phyloP scores from a whole-genome alignment of 352 stramenopile species.

The Phytophthora citrophthora region DNA sequence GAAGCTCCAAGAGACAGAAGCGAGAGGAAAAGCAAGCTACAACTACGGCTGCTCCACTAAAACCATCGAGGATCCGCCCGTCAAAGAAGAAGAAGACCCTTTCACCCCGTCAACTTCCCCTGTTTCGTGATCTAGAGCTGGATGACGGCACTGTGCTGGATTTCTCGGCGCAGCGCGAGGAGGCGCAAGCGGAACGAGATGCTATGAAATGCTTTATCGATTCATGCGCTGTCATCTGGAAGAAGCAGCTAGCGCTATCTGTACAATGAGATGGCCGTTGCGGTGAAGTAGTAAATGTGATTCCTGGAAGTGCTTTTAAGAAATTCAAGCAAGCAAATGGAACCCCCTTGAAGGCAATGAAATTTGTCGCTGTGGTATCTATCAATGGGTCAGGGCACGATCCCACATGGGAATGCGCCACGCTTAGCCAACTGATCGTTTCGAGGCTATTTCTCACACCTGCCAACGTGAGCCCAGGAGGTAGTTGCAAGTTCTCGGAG shows the following conservation, averaged over 20 bases:
- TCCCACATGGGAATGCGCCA: conserved; percentile 17
- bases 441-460: conserved; percentile 35
- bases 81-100: conserved; percentile 23
- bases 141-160: conserved; percentile 41
- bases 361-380: conserved; percentile 6
- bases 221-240: conserved; percentile 43
- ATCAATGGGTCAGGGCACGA: conserved; percentile 4
- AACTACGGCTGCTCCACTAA: neutral
- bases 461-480: conserved; percentile 2
- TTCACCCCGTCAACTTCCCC: conserved; percentile 24
- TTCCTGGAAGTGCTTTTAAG: conserved; percentile 8
- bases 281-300: conserved; percentile 20
- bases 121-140: conserved; percentile 40
- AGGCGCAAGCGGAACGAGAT: conserved; percentile 28
- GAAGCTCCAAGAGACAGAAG: conserved; percentile 35
- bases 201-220: conserved; percentile 38
- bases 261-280: conserved; percentile 31
- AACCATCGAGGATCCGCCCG: conserved; percentile 12
- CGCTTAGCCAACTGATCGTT: conserved; percentile 22
- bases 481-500: neutral
- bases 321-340: conserved; percentile 21
- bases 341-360: conserved; percentile 13
- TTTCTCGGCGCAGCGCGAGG: conserved; percentile 38
- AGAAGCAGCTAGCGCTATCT: conserved; percentile 36
- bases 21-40: conserved; percentile 8